A percentile compares a stretch with the other conserved stretches of the same genome.
Evolutionary conservation across 441 rosid genomes (phyloP).

Genomic region (Oxalis stricta): DNA sequence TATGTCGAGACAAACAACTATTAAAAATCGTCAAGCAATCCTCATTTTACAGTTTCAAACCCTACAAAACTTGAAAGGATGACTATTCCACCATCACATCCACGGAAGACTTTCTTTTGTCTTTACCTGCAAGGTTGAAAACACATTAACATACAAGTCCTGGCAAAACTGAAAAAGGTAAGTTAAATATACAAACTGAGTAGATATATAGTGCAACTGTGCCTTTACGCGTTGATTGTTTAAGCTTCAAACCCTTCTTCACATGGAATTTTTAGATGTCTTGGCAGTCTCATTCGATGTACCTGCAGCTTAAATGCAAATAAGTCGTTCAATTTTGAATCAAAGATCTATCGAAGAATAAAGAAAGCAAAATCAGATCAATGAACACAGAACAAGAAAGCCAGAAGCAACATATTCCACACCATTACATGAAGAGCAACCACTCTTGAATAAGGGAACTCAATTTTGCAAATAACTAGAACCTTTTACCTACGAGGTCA

Average conservation of each 20-base stretch:
- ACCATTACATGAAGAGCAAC: no score
- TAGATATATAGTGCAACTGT: not conserved
- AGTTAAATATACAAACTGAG: not conserved
- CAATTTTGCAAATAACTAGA: no score
- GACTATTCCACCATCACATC: slow-evolving; percentile 42
- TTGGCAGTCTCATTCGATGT: slow-evolving; percentile 23
- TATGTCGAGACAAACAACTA: no score
- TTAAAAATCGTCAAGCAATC: no score
- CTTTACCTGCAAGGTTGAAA: slow-evolving; percentile 25
- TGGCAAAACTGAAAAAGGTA: not conserved
- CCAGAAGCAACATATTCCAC: no score
- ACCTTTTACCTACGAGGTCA: no score
- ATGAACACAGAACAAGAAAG: no score
- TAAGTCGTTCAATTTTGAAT: slow-evolving; percentile 2
- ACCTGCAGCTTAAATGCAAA: slow-evolving; percentile 9
- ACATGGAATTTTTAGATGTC: slow-evolving; percentile 24
- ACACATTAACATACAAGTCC: not conserved
- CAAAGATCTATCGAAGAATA: no score
- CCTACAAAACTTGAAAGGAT: no score
- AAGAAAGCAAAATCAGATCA: no score
- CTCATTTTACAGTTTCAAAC: no score
- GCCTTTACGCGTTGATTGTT: slow-evolving; percentile 34
- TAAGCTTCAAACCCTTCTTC: slow-evolving; percentile 54
- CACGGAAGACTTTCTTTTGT: slow-evolving; percentile 19
- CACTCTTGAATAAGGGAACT: no score